Base-by-base conservation (phyloP, 331 rosid species). In the Pyrus hybrid region DNA sequence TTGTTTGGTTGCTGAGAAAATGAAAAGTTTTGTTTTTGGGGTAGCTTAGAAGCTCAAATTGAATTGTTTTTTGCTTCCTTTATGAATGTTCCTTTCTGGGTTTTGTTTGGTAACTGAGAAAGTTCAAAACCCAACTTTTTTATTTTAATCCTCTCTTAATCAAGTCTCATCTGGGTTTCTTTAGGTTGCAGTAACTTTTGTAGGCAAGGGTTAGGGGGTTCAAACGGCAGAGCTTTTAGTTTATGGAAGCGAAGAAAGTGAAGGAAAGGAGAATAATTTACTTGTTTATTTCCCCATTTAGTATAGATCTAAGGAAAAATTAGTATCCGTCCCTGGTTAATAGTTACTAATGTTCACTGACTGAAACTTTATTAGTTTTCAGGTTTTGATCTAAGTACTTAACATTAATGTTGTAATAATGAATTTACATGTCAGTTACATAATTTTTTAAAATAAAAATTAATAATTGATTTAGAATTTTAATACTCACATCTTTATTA, bases 171-270 rank as follows among this genome's bases (percentile, higher is more conserved):
- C 51, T 61, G 68, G 65, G 23, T 20, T 76, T 73, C 64, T 35
- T 76, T 75, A 61, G 73, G 58, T 58, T 14, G 75, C 10, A 66
- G 54, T 71, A 76, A 67, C 66, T 58, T 51, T 32, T 49, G 18
- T 4, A n/a, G 26, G 20, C 4, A 33, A 61, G 56, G 8, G 49
- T 21, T 82, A 14, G 53, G 13, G 33, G 41, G 18, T 54, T 54
- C 26, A 6, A 35, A 35, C 13, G 8, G 53, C 51, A 66, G 51
- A 66, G 10, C 53, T 66, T 63, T 16, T 7, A 4, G 33, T n/a
- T 33, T 66, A 11, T 33, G 49, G 70, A 66, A 20, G 10, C 20
- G 20, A 33, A 33, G 71, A 56, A 66, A 66, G 22, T 54, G 73
- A 58, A 28, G 72, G 32, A 61, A 30, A 45, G 5, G 35, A 21